Evolutionary conservation across 805 yeast genomes (phyloP), one percentile per base, ranked within the genome.

Genomic region (Kodamaea leandrae): DNA sequence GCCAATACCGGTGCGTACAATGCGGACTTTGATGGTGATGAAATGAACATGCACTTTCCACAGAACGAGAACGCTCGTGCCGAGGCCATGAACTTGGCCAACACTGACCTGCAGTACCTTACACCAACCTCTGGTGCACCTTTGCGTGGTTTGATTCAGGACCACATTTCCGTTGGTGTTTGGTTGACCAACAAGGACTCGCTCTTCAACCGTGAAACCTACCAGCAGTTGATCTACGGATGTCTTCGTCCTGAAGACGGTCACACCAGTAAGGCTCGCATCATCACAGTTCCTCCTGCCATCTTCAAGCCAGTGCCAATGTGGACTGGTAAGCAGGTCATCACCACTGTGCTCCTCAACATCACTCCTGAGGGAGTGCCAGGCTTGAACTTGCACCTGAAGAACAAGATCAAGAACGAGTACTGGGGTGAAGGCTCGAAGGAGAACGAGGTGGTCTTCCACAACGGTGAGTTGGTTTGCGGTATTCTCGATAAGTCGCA

Each of bases 11-110:
- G 97, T 68, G 97, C 99, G 32, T 93, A 91, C 68, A 91, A 91
- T 64, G 98, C 98, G 28, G 99, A 91, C 77, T 91, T 93, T 57
- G 99, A 91, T 68, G 99, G 99, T 74, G 99, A 91, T 68, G 99
- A 91, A 72, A 91, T 91, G 99, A 91, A 91, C 64, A 85, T 91
- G 96, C 99, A 91, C 70, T 91, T 91, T 75, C 99, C 99, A 19
- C 99, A 91, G 71, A 89, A 86, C 65, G 97, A 91, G 69, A 86
- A 87, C 53, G 99, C 98, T 7, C 82, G 90, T 60, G 91, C 98
- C 16, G 99, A 93, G 69, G 98, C 99, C 2, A 72, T 88, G 58
- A 80, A 88, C 60, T 75, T 93, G 63, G 99, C 99, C 29, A 90
- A 91, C 64, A 93, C 99, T 6, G 97, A 95, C 65, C 86, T 95